Evolutionary conservation across 148 eudicot species (phyloP).

Genomic region (Persicaria tinctoria): DNA sequence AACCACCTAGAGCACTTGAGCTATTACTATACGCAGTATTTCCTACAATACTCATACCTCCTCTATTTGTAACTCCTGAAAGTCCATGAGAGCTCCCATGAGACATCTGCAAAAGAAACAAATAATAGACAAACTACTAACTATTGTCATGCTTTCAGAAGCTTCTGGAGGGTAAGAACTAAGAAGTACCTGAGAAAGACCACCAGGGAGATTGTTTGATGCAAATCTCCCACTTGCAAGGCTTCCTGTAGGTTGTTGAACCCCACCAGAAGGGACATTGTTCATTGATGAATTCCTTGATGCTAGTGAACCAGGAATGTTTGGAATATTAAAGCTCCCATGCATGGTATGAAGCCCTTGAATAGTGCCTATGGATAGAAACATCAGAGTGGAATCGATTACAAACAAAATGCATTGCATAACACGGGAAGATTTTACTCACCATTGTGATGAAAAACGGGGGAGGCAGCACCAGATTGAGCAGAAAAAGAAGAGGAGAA

Average conservation of each 20-base stretch:
- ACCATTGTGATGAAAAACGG: conserved; percentile 45
- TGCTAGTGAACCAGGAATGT: conserved; percentile 35
- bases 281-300: conserved; percentile 43
- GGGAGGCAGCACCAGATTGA: conserved; percentile 45
- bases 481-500: conserved; percentile 43
- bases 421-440: conserved; percentile 10
- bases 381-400: conserved; percentile 13
- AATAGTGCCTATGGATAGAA: conserved; percentile 23
- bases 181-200: conserved; percentile 48
- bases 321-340: conserved; percentile 42
- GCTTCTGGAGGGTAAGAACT: background rate
- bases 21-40: conserved; percentile 68
- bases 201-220: conserved; percentile 41
- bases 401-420: conserved; percentile 3
- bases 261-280: conserved; percentile 39
- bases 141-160: background rate
- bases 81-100: conserved; percentile 87
- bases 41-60: conserved; percentile 89
- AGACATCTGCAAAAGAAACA: conserved; percentile 47
- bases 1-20: conserved; percentile 74
- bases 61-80: conserved; percentile 82
- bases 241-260: conserved; percentile 55
- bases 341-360: conserved; percentile 55
- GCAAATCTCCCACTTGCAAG: conserved; percentile 46
- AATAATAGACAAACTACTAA: background rate